Conservation (phyloP, 768 basidiomycete genomes). For the Tubosaeta brunneosetosa region DNA sequence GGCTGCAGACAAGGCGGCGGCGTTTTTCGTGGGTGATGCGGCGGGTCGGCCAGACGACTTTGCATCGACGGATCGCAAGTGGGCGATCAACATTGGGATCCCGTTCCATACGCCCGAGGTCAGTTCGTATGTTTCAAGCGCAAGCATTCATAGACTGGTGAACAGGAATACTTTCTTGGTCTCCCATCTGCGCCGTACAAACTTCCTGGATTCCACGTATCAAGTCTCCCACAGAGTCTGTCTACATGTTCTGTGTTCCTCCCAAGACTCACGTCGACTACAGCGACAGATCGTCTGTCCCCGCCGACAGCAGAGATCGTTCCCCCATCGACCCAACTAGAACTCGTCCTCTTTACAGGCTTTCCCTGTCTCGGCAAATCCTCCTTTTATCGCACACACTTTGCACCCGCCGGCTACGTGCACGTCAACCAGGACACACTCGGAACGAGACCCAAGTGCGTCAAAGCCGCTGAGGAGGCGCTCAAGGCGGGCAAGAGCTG, state of each 20-base stretch:
- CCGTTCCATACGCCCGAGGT: conserved; percentile 86
- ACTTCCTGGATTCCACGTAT: conserved; percentile 69
- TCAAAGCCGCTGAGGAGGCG: conserved; percentile 56
- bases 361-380: conserved; percentile 74
- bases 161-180: conserved; percentile 75
- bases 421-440: conserved; percentile 89
- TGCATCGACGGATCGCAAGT: conserved; percentile 79
- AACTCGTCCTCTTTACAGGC: conserved; percentile 61
- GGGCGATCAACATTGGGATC: conserved; percentile 72
- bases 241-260: not conserved
- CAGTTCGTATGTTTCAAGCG: not conserved
- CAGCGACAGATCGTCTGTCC: conserved; percentile 37
- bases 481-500: conserved; percentile 57
- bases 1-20: conserved; percentile 52
- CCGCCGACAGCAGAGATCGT: conserved; percentile 18
- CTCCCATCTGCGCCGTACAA: conserved; percentile 37
- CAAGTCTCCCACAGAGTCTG: conserved; percentile 34
- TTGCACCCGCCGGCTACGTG: conserved; percentile 61
- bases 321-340: conserved; percentile 18
- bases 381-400: conserved; percentile 68
- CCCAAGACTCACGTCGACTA: not conserved
- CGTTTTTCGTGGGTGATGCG: conserved; percentile 88
- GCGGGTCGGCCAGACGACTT: conserved; percentile 79
- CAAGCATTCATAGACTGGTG: too few relatives aligned
- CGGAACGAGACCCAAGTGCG: conserved; percentile 68